Evolutionary conservation across 768 basidiomycete species (phyloP), one percentile per base, ranked within the genome.

Genomic region (Mycena albidolilacea): DNA sequence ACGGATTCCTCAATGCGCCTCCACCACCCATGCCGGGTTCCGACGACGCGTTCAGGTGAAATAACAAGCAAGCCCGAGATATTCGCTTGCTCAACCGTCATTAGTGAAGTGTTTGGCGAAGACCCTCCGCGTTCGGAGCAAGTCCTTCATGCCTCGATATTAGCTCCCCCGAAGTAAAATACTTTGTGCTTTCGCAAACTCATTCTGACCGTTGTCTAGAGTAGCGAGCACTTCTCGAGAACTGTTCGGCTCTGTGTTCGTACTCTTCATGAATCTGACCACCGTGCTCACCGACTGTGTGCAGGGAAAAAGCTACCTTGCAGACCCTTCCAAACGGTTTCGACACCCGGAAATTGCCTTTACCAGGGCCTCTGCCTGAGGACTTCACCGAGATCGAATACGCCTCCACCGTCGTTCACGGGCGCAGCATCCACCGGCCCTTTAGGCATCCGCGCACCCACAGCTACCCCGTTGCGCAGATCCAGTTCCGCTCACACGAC

Each of bases 401-500:
- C 71, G 88, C 92, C 10, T 84, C 92, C 30, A 86, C 87, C 39
- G 80, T 92, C 62, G 82, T 93, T 10, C 90, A 90, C 76, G 93
- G 93, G 0, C 91, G 93, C 38, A 83, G 87, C 39, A 72, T 91
- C 71, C 85, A 89, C 77, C 79, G 85, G 0, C 87, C 94, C 0
- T 85, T 81, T 77, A 84, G 86, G 55, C 91, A 93, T 73, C 87
- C 90, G 1, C 86, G 85, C 6, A 90, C 90, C 11, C 90, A 95
- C 83, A 82, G 84, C 70, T 87, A 95, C 67, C 96, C 97, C 64
- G 94, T 91, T 76, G 96, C 95, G 3, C 86, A 87, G 61, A 86
- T 99, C 71, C 95, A 96, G 78, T 89, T 98, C 81, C 93, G 95
- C 61, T 91, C 95, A 1, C 90, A 97, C 84, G 86, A 91, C 78